These are phyloP conservation scores for Leccinum uliginosum DNA, from an alignment of 768 basidiomycete genomes.

Conservation along the genomic window DNA sequence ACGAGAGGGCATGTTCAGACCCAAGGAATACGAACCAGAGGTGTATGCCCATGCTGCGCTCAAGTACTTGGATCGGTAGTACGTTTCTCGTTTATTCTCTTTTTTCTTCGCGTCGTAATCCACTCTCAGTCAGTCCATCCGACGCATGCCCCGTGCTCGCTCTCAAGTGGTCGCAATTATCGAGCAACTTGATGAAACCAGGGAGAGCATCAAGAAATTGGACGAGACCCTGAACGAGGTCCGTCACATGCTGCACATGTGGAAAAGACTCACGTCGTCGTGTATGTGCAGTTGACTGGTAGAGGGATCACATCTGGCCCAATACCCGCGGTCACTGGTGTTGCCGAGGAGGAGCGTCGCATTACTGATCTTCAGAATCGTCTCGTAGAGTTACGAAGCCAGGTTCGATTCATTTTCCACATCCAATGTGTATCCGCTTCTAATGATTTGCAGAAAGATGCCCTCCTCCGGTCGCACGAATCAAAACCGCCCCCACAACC, in stretches of 20 bases:
- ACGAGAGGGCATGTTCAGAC: slow-evolving; percentile 33
- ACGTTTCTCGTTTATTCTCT: slow-evolving; percentile 26
- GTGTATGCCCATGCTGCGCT: slow-evolving; percentile 72
- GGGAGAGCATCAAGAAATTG: slow-evolving; percentile 35
- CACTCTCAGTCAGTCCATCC: slow-evolving; percentile 38
- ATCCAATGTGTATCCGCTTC: neutral
- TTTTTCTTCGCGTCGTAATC: slow-evolving; percentile 28
- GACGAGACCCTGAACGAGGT: slow-evolving; percentile 39
- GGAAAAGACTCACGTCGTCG: neutral
- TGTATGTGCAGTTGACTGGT: slow-evolving; percentile 13
- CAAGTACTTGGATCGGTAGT: slow-evolving; percentile 78
- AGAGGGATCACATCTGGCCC: slow-evolving; percentile 14
- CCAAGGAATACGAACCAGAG: slow-evolving; percentile 60
- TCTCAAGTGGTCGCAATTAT: slow-evolving; percentile 36
- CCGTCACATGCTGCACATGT: slow-evolving; percentile 14
- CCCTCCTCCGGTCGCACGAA: slow-evolving; percentile 23
- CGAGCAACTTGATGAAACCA: slow-evolving; percentile 34
- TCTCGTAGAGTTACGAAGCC: slow-evolving; percentile 38
- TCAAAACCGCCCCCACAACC: slow-evolving; percentile 5
- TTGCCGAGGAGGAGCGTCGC: slow-evolving; percentile 38
- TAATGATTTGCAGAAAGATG: slow-evolving; percentile 23
- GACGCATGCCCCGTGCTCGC: slow-evolving; percentile 48
- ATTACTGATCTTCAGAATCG: slow-evolving; percentile 41
- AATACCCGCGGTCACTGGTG: slow-evolving; percentile 25
- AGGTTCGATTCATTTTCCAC: slow-evolving; percentile 26